These are phyloP conservation scores for Chaetomium globosum DNA, from an alignment of 2,329 filamentous ascomycete species.

Conservation along the genomic window DNA sequence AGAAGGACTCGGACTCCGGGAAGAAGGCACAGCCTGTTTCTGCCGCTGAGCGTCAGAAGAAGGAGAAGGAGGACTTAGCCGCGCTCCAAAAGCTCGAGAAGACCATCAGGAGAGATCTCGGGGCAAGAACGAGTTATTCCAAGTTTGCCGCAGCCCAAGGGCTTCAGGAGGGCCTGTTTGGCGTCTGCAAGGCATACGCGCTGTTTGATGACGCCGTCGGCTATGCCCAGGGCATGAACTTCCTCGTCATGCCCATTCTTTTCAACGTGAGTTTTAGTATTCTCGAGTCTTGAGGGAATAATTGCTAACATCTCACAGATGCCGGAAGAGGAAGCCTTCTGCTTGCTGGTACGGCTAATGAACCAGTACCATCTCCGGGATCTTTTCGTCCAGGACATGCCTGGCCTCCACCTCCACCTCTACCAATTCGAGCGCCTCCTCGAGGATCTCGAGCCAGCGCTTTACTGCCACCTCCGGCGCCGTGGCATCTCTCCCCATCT, in stretches of 20 bases:
- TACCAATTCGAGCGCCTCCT: slow-evolving; percentile 94
- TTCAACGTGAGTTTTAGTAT: slow-evolving; percentile 71
- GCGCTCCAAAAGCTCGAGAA: slow-evolving; percentile 85
- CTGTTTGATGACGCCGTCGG: slow-evolving; percentile 92
- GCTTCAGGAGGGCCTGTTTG: slow-evolving; percentile 90
- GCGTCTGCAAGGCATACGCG: slow-evolving; percentile 95
- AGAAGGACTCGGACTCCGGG: slow-evolving; percentile 65
- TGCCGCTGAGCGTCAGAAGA: slow-evolving; percentile 72
- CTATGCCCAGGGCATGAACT: slow-evolving; percentile 99
- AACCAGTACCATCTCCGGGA: slow-evolving; percentile 93
- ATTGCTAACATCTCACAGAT: slow-evolving; percentile 57
- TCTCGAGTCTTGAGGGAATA: background rate
- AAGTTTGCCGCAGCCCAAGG: slow-evolving; percentile 91
- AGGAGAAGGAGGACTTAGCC: slow-evolving; percentile 74
- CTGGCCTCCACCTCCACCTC: slow-evolving; percentile 86
- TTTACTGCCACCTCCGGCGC: slow-evolving; percentile 91
- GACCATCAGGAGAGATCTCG: slow-evolving; percentile 84
- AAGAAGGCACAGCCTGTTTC: slow-evolving; percentile 66
- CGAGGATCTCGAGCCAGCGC: slow-evolving; percentile 88
- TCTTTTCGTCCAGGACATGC: slow-evolving; percentile 94
- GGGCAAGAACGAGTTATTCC: slow-evolving; percentile 90
- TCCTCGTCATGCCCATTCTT: slow-evolving; percentile 91
- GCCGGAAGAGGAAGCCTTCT: slow-evolving; percentile 97
- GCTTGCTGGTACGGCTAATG: slow-evolving; percentile 89
- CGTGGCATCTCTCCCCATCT: slow-evolving; percentile 86